Base-by-base conservation (phyloP, 148 eudicot species). In the Nepenthes mirabilis region DNA sequence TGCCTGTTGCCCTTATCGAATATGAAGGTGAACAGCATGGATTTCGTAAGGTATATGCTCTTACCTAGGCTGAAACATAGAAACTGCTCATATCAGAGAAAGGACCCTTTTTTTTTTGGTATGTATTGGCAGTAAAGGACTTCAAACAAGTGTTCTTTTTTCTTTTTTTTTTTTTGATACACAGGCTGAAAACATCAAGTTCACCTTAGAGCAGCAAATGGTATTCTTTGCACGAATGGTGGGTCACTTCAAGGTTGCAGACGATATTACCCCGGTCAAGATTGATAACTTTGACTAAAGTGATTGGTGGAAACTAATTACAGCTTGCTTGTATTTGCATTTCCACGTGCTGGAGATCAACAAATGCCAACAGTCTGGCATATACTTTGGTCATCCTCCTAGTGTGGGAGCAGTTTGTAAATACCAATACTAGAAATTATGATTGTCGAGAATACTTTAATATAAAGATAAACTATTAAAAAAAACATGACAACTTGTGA, bases 1-100 rank as follows among this genome's bases (percentile, higher is more conserved):
- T 85, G 64, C 96, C 98, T 34, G 98, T 91, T 68, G 96, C 98
- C 63, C 84, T 88, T 57, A 87, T 91, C 58, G 96, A 88, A 74
- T 91, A 88, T 72, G 94, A 85, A 79, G 94, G 96, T 58, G 98
- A 91, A 80, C 88, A 82, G 36, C 96, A 91, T 75, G 96, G 98
- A 50, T 91, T 91, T 52, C 96, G 96, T 53, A 91, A 91, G 94
- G 98, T 91, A 85, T 9, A 45, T 54, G n/a, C 57, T n/a, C 1
- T 7, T 52, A 52, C 12, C n/a, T 36, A 2, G 2, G 52, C 52
- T n/a, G 2, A 3, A 49, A 49, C 52, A n/a, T 49, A 49, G 2
- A 49, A 2, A 49, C n/a, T n/a, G n/a, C n/a, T n/a, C n/a, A 45
- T 4, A 45, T n/a, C n/a, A n/a, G n/a, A n/a, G n/a, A n/a, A n/a